phyloP scores from a whole-genome alignment of 1,139 yeast genomes.

The Scheffersomyces illinoinensis region DNA sequence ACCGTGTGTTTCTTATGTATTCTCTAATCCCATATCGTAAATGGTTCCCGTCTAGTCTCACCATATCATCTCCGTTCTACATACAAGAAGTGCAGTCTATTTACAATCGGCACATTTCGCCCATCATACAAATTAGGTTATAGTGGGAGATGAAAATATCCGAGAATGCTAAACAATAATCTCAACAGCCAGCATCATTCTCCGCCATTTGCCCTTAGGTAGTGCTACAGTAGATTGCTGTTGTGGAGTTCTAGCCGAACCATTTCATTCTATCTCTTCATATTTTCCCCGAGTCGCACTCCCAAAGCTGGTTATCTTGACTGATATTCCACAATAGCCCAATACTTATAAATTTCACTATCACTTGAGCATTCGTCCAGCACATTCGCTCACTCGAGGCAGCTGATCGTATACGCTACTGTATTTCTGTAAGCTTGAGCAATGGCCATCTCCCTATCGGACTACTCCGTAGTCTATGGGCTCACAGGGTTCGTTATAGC shows the following conservation, averaged over 20 bases:
- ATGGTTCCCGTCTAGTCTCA: background rate
- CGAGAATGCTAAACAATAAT: background rate
- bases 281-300: background rate
- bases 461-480: constrained; percentile 6
- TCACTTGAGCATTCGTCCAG: background rate
- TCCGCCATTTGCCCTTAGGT: background rate
- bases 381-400: background rate
- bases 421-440: constrained; percentile 1
- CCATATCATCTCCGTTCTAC: background rate
- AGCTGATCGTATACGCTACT: constrained; percentile 3
- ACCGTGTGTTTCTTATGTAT: background rate
- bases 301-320: background rate
- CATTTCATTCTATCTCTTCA: background rate
- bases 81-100: background rate
- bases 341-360: background rate
- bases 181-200: background rate
- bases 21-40: background rate
- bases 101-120: background rate
- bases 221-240: no score
- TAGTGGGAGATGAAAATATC: background rate
- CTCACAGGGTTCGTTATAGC: constrained; percentile 6
- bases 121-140: background rate
- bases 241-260: no score
- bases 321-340: background rate
- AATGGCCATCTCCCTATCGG: constrained; percentile 1